Evolutionary conservation across 768 basidiomycete genomes (phyloP).

Genomic region (Trametes elegans): DNA sequence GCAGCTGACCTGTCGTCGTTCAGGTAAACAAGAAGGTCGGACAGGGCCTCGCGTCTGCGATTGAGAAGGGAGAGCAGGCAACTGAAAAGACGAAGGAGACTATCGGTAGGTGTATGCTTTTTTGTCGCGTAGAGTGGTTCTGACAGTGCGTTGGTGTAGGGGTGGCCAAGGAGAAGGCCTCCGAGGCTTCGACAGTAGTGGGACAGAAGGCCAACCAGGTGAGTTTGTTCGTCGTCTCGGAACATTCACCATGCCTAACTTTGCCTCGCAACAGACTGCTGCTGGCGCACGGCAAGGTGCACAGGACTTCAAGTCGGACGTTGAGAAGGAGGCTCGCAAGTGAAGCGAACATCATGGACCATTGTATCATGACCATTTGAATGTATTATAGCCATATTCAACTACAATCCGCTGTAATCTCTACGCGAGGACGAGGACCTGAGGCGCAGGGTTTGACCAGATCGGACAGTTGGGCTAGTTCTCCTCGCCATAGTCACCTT

Average conservation of each 20-base stretch:
- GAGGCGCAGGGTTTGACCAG: too few relatives aligned
- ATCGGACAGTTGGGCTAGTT: too few relatives aligned
- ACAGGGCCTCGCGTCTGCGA: constrained; percentile 37
- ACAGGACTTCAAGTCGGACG: constrained; percentile 29
- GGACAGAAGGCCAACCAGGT: constrained; percentile 42
- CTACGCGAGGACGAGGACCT: too few relatives aligned
- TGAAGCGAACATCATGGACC: neutral
- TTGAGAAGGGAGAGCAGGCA: constrained; percentile 42
- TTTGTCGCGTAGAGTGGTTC: neutral
- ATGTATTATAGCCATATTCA: neutral
- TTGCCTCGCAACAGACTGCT: constrained; percentile 19
- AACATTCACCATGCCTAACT: neutral
- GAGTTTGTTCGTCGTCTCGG: neutral
- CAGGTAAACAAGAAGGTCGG: constrained; percentile 44
- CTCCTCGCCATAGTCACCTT: too few relatives aligned
- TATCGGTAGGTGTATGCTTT: constrained; percentile 27
- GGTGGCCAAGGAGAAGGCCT: constrained; percentile 35
- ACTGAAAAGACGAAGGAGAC: constrained; percentile 38
- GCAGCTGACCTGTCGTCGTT: neutral
- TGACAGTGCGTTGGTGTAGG: constrained; percentile 25
- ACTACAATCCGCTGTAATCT: neutral
- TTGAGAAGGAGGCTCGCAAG: constrained; percentile 29
- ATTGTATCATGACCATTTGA: neutral
- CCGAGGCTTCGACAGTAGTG: constrained; percentile 33
- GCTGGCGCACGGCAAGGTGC: constrained; percentile 26